A percentile compares a stretch with the other conserved stretches of the same genome.
phyloP scores from a whole-genome alignment of 306 rosid species.

The Nissolia schottii region DNA sequence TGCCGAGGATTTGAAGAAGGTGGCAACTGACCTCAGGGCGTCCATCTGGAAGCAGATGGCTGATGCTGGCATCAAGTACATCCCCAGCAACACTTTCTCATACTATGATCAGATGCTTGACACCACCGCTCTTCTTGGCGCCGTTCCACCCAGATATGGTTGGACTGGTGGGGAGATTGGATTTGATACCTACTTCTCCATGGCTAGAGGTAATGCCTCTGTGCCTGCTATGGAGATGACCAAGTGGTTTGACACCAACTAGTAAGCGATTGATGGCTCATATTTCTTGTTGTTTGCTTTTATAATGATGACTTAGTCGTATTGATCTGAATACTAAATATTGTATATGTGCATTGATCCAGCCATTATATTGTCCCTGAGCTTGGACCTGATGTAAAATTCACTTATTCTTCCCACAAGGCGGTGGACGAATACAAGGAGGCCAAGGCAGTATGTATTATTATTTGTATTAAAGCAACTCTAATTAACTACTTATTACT shows the following conservation, averaged over 20 bases:
- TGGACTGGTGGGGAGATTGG: slow-evolving; percentile 84
- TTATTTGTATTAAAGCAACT: background rate
- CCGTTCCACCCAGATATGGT: slow-evolving; percentile 79
- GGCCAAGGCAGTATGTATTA: slow-evolving; percentile 70
- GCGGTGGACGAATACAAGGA: slow-evolving; percentile 88
- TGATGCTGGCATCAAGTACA: slow-evolving; percentile 68
- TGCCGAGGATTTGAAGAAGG: slow-evolving; percentile 73
- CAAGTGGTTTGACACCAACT: slow-evolving; percentile 96
- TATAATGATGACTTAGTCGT: background rate
- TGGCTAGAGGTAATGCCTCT: slow-evolving; percentile 86
- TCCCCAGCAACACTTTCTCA: slow-evolving; percentile 84
- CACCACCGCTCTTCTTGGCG: slow-evolving; percentile 72
- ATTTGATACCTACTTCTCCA: slow-evolving; percentile 78
- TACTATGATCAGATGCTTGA: slow-evolving; percentile 85
- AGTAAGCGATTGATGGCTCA: slow-evolving; percentile 41
- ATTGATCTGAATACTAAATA: background rate
- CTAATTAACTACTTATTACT: background rate
- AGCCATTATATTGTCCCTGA: slow-evolving; percentile 92
- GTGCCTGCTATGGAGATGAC: slow-evolving; percentile 97
- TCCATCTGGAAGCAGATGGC: slow-evolving; percentile 94
- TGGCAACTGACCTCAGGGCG: slow-evolving; percentile 64
- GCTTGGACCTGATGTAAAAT: slow-evolving; percentile 71
- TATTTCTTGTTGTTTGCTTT: background rate
- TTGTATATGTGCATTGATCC: slow-evolving; percentile 24
- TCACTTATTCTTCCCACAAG: slow-evolving; percentile 82